These are phyloP conservation scores for Mycena belliarum DNA, from an alignment of 768 basidiomycete genomes.

Conservation along the genomic window DNA sequence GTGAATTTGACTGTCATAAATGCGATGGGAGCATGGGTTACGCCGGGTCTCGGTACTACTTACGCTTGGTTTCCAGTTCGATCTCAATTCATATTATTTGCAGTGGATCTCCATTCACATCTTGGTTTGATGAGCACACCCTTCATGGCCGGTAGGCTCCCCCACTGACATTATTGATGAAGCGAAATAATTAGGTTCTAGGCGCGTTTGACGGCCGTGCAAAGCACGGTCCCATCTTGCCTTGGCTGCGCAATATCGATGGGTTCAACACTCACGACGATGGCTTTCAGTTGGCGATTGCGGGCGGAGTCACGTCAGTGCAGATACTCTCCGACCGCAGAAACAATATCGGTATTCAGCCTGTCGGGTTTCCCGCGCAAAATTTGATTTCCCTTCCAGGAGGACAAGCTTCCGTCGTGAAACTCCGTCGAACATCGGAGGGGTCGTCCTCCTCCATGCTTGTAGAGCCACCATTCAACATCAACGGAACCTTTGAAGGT, in stretches of 20 bases:
- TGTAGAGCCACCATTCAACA: constrained; percentile 74
- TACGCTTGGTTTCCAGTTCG: background rate
- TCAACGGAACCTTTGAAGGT: constrained; percentile 48
- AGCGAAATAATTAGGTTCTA: constrained; percentile 4
- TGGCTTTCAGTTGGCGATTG: constrained; percentile 67
- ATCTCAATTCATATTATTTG: constrained; percentile 21
- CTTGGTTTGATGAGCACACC: constrained; percentile 74
- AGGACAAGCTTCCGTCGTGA: constrained; percentile 87
- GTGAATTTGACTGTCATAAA: constrained; percentile 56
- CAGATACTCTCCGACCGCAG: constrained; percentile 78
- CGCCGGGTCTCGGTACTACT: constrained; percentile 61
- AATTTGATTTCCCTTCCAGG: constrained; percentile 40
- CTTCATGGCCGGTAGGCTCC: constrained; percentile 40
- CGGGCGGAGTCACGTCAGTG: constrained; percentile 87
- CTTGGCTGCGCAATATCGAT: constrained; percentile 83
- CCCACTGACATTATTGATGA: background rate
- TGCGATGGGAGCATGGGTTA: constrained; percentile 67
- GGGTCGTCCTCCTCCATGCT: constrained; percentile 80
- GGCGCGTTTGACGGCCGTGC: constrained; percentile 67
- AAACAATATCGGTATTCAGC: constrained; percentile 66
- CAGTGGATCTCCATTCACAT: constrained; percentile 80
- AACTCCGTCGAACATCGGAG: constrained; percentile 76
- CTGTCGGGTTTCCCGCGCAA: background rate
- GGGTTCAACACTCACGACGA: constrained; percentile 87
- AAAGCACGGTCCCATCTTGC: constrained; percentile 62